phyloP scores from a whole-genome alignment of 257 asterid species.

The Nicotiana tabacum region DNA sequence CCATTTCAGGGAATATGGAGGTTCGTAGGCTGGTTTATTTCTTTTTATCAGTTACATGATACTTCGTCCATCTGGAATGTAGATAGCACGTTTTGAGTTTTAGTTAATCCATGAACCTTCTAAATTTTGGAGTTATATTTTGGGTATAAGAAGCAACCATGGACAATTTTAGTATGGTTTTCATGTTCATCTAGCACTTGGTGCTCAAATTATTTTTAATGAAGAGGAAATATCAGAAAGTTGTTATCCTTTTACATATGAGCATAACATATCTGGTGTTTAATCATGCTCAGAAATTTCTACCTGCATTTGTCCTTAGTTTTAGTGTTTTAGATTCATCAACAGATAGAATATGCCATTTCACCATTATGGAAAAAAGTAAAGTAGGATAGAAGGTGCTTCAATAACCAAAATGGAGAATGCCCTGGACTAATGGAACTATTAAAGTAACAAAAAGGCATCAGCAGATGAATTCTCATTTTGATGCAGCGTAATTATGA shows the following conservation, averaged over 20 bases:
- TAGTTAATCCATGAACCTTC: not conserved
- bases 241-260: not conserved
- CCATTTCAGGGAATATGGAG: conserved; percentile 94
- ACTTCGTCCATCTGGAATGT: not conserved
- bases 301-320: not conserved
- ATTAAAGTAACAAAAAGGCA: not conserved
- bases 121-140: not conserved
- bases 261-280: not conserved
- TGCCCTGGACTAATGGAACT: not conserved
- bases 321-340: not conserved
- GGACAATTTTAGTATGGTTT: not conserved
- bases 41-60: not conserved
- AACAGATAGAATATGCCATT: not conserved
- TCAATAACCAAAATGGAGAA: not conserved
- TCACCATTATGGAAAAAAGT: not conserved
- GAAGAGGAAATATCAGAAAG: not conserved
- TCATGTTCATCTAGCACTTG: not conserved
- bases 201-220: not conserved
- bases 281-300: not conserved
- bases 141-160: not conserved
- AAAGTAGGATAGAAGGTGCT: not conserved
- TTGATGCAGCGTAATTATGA: not conserved
- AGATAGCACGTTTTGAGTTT: not conserved
- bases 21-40: conserved; percentile 33
- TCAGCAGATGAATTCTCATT: not conserved